Percentiles rank a stretch among this genome's conserved stretches.
phyloP scores from a whole-genome alignment of 202 grass and related monocot species.

The Setaria italica region DNA sequence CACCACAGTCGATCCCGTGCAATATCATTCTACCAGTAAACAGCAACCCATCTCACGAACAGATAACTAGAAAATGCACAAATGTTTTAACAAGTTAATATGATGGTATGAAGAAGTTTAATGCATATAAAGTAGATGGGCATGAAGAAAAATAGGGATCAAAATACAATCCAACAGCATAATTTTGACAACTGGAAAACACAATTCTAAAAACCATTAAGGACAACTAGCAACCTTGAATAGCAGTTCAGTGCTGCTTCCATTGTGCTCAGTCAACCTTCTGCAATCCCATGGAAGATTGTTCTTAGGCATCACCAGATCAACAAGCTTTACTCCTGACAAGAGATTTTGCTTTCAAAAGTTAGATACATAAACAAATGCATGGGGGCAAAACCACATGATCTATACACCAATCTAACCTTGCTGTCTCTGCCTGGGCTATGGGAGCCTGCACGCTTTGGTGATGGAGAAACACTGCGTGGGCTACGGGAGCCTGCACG shows the following conservation, averaged over 20 bases:
- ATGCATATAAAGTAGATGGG: constrained; percentile 28
- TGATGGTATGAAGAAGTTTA: constrained; percentile 10
- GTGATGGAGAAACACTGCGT: constrained; percentile 57
- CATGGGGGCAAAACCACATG: not conserved
- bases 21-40: constrained; percentile 61
- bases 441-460: constrained; percentile 47
- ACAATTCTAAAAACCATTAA: constrained; percentile 52
- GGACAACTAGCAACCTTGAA: constrained; percentile 63
- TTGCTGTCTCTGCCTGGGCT: constrained; percentile 54
- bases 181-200: constrained; percentile 36
- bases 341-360: constrained; percentile 26
- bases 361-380: constrained; percentile 10
- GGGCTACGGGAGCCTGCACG: constrained; percentile 29
- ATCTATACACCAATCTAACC: constrained; percentile 43
- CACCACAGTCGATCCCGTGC: constrained; percentile 61
- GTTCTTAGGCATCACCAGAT: constrained; percentile 18
- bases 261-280: constrained; percentile 30
- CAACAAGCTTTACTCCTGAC: constrained; percentile 53
- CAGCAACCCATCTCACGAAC: constrained; percentile 70
- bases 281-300: not conserved
- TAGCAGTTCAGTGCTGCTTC: constrained; percentile 44
- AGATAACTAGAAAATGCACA: constrained; percentile 83
- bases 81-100: constrained; percentile 64
- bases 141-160: constrained; percentile 19
- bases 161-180: constrained; percentile 45